Evolutionary conservation across 805 yeast species (phyloP), one percentile per base, ranked within the genome.

Genomic region (Candida tammaniensis): DNA sequence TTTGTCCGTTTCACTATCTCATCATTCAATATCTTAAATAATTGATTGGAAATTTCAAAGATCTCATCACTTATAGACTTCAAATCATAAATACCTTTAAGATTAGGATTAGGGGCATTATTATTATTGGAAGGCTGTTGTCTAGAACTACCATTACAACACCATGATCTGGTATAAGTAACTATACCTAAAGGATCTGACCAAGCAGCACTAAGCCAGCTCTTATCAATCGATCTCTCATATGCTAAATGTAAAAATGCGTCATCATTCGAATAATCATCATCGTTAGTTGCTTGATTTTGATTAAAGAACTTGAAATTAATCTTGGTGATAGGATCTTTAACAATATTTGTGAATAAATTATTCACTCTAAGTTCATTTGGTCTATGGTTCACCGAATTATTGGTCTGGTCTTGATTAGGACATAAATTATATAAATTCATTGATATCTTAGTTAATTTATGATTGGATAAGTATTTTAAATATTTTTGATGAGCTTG

Each of bases 121-220:
- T 24, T 30, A 2, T 17, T 14, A 22, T n/a, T 24, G 13, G 20
- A 26, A 2, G 33, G 22, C n/a, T n/a, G n/a, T 17, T 40, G 32
- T 5, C 35, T 23, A 6, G 42, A 25, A 12, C 19, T 17, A 31
- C 25, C 24, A 26, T 4, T 28, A 14, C 21, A 35, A 15, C 25
- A 15, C 89, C 91, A 84, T 0, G 87, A 72, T 44, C 77, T 80
- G 0, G 80, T 72, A 29, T 68, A 70, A 12, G 80, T 74, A 9
- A 76, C 68, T 3, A 68, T 65, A 0, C 96, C 96, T 53, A 74
- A 72, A 31, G 89, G 91, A 50, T 91, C 96, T 0, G 93, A 71
- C 94, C 97, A 87, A 0, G 94, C 82, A 0, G 86, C 94, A 15
- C 80, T 77, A 27, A 87, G 70, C 96, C 96, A 91, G 35, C 76